phyloP scores from a whole-genome alignment of 2,329 filamentous ascomycete genomes.

The Xenosphaeropsis pyriputrescens region DNA sequence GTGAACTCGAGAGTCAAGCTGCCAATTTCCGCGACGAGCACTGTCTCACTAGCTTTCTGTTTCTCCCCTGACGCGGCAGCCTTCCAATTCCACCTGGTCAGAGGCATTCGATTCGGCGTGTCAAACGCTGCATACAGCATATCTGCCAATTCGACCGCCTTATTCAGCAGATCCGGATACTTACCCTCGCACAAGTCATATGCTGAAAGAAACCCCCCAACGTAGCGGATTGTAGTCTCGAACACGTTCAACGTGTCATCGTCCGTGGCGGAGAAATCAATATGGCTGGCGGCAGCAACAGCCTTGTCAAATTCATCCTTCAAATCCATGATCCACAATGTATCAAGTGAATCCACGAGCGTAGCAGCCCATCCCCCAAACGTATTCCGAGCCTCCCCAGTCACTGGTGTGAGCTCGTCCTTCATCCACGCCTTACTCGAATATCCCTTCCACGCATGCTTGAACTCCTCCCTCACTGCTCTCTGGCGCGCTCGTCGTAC shows the following conservation, averaged over 20 bases:
- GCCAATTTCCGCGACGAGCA: slow-evolving; percentile 44
- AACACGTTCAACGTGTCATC: slow-evolving; percentile 39
- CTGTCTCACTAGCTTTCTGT: slow-evolving; percentile 39
- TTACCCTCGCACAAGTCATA: slow-evolving; percentile 69
- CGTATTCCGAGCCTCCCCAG: slow-evolving; percentile 53
- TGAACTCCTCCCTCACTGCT: slow-evolving; percentile 15
- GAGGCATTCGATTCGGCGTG: slow-evolving; percentile 87
- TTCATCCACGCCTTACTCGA: slow-evolving; percentile 66
- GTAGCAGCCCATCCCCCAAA: slow-evolving; percentile 91
- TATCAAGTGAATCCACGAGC: slow-evolving; percentile 69
- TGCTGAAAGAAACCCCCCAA: slow-evolving; percentile 73
- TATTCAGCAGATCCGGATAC: slow-evolving; percentile 52
- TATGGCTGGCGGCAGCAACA: slow-evolving; percentile 48
- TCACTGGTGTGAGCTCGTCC: slow-evolving; percentile 70
- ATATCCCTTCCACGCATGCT: slow-evolving; percentile 63
- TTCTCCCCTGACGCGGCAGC: slow-evolving; percentile 36
- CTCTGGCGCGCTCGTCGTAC: slow-evolving; percentile 10
- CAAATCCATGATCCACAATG: slow-evolving; percentile 76
- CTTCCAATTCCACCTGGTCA: slow-evolving; percentile 22
- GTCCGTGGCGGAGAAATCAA: slow-evolving; percentile 64
- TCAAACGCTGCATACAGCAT: slow-evolving; percentile 60
- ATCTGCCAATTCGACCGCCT: slow-evolving; percentile 57
- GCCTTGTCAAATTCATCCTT: slow-evolving; percentile 68
- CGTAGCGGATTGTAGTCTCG: slow-evolving; percentile 81
- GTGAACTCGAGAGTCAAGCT: slow-evolving; percentile 48